Percentiles rank a stretch among this genome's conserved stretches.
These are phyloP conservation scores for Cladobotryum protrusum DNA, from an alignment of 2,329 filamentous ascomycete genomes.

Conservation along the genomic window DNA sequence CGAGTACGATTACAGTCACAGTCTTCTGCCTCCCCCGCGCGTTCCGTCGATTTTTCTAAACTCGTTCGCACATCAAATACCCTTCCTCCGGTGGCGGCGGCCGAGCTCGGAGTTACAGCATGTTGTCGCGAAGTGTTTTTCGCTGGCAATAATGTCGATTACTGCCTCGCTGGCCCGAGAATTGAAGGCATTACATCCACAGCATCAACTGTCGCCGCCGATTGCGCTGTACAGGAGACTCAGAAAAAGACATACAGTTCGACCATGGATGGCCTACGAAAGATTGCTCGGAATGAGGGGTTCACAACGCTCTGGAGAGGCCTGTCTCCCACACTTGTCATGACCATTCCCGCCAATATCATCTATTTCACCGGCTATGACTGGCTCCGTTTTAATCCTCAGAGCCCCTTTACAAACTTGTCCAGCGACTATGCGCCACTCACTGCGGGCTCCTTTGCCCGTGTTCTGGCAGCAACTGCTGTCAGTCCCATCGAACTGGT, in stretches of 20 bases:
- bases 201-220: conserved; percentile 45
- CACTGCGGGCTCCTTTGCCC: conserved; percentile 69
- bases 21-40: conserved; percentile 34
- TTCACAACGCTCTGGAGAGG: conserved; percentile 83
- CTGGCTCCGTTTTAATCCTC: conserved; percentile 71
- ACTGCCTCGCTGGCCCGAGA: conserved; percentile 67
- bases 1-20: conserved; percentile 92
- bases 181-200: conserved; percentile 39
- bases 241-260: conserved; percentile 80
- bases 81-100: conserved; percentile 62
- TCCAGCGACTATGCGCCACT: conserved; percentile 72
- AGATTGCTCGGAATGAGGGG: conserved; percentile 93
- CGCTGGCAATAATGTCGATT: conserved; percentile 75
- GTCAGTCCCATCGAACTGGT: conserved; percentile 94
- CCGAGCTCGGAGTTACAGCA: conserved; percentile 83
- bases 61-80: conserved; percentile 51
- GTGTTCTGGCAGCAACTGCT: conserved; percentile 71
- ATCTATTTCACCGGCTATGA: conserved; percentile 99
- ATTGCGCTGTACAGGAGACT: conserved; percentile 83
- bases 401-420: conserved; percentile 62
- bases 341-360: conserved; percentile 92
- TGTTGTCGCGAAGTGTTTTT: conserved; percentile 98
- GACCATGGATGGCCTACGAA: conserved; percentile 84
- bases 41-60: conserved; percentile 49
- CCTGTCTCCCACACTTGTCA: conserved; percentile 85